Evolutionary conservation across 495 filamentous ascomycete species (phyloP).

Genomic region (Parathielavia appendiculata): DNA sequence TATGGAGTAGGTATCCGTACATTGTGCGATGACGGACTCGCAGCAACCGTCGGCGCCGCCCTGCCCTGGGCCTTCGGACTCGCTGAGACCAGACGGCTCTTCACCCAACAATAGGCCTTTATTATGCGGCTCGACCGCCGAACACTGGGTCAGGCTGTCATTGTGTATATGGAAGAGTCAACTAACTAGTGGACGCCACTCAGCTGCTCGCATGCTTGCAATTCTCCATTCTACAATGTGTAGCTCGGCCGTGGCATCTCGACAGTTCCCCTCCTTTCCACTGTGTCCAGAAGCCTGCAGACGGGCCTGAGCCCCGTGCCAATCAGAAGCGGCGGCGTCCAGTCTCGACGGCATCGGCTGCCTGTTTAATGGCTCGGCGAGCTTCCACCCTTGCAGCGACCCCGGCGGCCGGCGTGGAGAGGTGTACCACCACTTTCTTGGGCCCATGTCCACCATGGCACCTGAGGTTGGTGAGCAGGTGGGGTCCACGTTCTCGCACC

Average conservation of each 20-base stretch:
- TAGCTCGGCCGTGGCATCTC: conserved; percentile 17
- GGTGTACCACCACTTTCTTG: conserved; percentile 21
- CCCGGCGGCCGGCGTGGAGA: conserved; percentile 27
- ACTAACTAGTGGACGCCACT: not conserved
- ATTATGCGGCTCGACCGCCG: too few species aligned
- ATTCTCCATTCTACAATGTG: conserved; percentile 23
- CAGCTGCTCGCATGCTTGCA: conserved; percentile 6
- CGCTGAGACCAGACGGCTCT: too few species aligned
- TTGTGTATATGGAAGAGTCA: not conserved
- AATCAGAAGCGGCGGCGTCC: conserved; percentile 26
- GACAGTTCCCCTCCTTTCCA: conserved; percentile 9
- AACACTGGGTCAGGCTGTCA: too few species aligned
- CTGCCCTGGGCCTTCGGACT: too few species aligned
- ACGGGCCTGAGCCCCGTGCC: conserved; percentile 26
- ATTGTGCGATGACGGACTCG: too few species aligned
- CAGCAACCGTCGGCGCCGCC: too few species aligned
- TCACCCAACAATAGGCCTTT: too few species aligned
- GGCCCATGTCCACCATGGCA: conserved; percentile 27
- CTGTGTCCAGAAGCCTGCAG: conserved; percentile 23
- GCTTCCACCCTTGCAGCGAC: conserved; percentile 31
- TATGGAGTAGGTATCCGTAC: too few species aligned
- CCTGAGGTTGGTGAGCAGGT: conserved; percentile 22
- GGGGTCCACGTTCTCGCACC: conserved; percentile 31
- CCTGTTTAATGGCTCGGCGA: conserved; percentile 35
- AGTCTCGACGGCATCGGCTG: conserved; percentile 31